Conservation (phyloP, 495 filamentous ascomycete species). For the Gamarada debralockiae region DNA sequence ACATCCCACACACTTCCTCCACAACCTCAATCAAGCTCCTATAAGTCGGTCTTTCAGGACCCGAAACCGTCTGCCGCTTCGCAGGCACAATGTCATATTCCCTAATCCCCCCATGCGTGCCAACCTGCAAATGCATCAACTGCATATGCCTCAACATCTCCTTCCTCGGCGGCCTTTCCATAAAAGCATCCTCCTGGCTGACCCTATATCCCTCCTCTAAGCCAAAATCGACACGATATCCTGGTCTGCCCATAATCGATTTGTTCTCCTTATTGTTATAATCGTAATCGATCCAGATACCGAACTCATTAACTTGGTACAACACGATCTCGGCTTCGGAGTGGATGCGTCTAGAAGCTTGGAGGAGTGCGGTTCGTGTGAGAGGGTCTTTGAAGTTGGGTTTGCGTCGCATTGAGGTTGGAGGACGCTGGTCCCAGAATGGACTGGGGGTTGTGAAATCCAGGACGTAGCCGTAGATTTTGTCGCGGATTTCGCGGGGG, state of each 20-base stretch:
- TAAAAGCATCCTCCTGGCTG: too few species aligned
- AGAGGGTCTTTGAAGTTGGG: too few species aligned
- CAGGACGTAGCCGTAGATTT: slow-evolving; percentile 28
- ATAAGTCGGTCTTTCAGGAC: neutral
- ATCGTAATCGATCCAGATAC: neutral
- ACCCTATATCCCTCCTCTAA: too few species aligned
- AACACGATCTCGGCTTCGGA: neutral
- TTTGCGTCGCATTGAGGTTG: too few species aligned
- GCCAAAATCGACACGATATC: neutral
- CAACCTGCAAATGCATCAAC: neutral
- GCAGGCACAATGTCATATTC: neutral
- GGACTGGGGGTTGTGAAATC: slow-evolving; percentile 5
- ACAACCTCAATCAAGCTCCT: neutral
- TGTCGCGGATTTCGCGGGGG: slow-evolving; percentile 27
- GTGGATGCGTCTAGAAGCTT: neutral
- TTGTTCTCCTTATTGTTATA: neutral
- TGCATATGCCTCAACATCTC: neutral
- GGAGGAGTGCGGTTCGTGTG: neutral
- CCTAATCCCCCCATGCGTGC: neutral
- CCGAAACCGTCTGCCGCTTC: neutral
- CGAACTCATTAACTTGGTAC: neutral
- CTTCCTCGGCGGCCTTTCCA: too few species aligned
- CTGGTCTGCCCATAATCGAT: neutral
- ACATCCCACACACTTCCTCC: neutral
- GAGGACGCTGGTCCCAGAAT: too few species aligned